Conservation (phyloP, 495 filamentous ascomycete species). For the Hypomontagnella submonticulosa region DNA sequence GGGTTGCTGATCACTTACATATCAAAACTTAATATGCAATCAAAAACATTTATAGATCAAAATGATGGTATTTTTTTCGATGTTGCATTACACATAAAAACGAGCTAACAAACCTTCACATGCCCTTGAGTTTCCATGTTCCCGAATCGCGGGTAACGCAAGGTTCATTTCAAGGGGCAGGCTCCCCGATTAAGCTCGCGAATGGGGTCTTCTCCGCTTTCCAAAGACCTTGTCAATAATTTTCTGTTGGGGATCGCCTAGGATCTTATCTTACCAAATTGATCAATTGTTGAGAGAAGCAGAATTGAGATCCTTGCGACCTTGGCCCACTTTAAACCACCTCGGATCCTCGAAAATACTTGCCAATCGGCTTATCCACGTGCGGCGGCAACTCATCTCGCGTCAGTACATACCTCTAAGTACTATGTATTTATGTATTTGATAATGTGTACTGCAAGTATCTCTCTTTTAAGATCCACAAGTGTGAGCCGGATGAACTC, state of each 20-base stretch:
- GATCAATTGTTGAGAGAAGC: constrained; percentile 43
- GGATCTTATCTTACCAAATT: constrained; percentile 40
- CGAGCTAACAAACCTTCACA: constrained; percentile 1
- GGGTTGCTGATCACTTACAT: too few species aligned
- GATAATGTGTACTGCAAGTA: too few species aligned
- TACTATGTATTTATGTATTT: neutral
- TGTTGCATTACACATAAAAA: too few species aligned
- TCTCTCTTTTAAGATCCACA: too few species aligned
- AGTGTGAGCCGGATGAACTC: too few species aligned
- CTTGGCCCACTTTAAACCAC: constrained; percentile 6
- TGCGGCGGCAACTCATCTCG: constrained; percentile 18
- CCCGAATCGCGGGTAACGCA: constrained; percentile 27
- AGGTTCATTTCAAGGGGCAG: constrained; percentile 19
- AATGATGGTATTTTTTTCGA: too few species aligned
- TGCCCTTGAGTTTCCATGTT: constrained; percentile 19
- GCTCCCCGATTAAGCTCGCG: constrained; percentile 28
- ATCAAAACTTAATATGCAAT: too few species aligned
- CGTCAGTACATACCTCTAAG: neutral
- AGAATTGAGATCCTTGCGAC: constrained; percentile 40
- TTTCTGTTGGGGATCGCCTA: constrained; percentile 43
- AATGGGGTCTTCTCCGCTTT: constrained; percentile 31
- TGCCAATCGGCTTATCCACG: constrained; percentile 38
- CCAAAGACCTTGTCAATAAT: constrained; percentile 13
- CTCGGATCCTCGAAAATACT: constrained; percentile 5
- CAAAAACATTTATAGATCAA: too few species aligned